Evolutionary conservation across 331 rosid species (phyloP).

Genomic region (Pyracantha coccinea): DNA sequence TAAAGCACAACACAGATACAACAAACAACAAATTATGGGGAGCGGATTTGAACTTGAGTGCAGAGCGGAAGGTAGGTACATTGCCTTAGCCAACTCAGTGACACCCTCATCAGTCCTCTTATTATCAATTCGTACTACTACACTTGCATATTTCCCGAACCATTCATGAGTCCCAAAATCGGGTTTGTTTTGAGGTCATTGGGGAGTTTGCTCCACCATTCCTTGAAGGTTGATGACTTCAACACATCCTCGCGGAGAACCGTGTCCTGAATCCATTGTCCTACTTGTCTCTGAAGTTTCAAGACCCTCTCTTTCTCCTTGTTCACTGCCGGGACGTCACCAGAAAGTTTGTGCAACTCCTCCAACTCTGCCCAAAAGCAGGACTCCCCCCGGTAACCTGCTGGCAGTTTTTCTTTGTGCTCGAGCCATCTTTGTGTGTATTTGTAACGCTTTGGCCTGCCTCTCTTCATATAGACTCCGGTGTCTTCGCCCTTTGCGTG

Average conservation of each 20-base stretch:
- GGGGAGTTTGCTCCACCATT: slow-evolving; percentile 41
- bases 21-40: too few species aligned
- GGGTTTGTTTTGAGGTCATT: slow-evolving; percentile 4
- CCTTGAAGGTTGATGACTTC: slow-evolving; percentile 28
- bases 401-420: background rate
- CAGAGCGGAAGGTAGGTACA: too few species aligned
- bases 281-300: slow-evolving; percentile 18
- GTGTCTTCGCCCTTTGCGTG: slow-evolving; percentile 46
- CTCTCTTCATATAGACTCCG: slow-evolving; percentile 37
- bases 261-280: slow-evolving; percentile 8
- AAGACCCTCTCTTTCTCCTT: background rate
- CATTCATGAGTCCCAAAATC: background rate
- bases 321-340: background rate
- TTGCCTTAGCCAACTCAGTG: too few species aligned
- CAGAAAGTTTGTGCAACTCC: slow-evolving; percentile 31
- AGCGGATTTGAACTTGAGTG: too few species aligned
- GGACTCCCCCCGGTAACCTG: slow-evolving; percentile 34
- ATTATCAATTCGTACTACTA: too few species aligned
- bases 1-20: too few species aligned
- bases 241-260: slow-evolving; percentile 33
- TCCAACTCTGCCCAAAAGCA: slow-evolving; percentile 63
- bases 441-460: slow-evolving; percentile 61
- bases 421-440: slow-evolving; percentile 68
- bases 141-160: too few species aligned
- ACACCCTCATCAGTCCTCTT: too few species aligned